Base-by-base conservation (phyloP, 2,329 filamentous ascomycete genomes). In the Davidsoniella virescens region DNA sequence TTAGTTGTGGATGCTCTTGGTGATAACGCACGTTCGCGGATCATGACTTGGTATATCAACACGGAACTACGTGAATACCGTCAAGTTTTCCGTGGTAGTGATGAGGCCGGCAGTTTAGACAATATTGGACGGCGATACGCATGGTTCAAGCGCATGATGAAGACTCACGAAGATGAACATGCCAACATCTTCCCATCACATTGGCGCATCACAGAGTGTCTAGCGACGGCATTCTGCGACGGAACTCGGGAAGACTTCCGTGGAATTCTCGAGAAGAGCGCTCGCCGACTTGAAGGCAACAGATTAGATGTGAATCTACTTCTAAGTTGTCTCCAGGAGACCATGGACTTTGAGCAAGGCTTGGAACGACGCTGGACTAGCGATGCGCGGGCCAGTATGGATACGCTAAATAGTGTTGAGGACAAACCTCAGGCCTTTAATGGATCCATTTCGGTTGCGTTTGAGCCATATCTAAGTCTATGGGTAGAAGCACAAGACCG, bases 401-500 rank as follows among this genome's bases (percentile, higher is more conserved):
- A 98, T 62, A 96, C 90, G 0, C 75, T 94, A 26, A 82, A 79
- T 54, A 93, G 86, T 1, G 70, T 76, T 7, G 84, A 88, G 54
- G 84, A 87, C 48, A 80, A 80, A 57, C 70, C 79, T 0, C 80
- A 84, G 17, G 81, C 77, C 50, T 95, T 95, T 63, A 83, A 85
- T 50, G 87, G 94, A 51, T 82, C 86, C 3, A 94, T 98, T 54
- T 96, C 92, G 0, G 87, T 93, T 55, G 92, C 92, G 0, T 98
- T 98, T 60, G 92, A 96, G 65, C 92, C 92, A 1, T 98, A 96
- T 63, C 73, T 98, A 56, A 94, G 87, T 61, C 69, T 98, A 3
- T 98, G 92, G 92, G 87, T 98, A 1, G 90, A 96, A 54, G 90
- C 87, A 8, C 92, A 96, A 64, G 90, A 95, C 64, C 90, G 80